These are phyloP conservation scores for Bruguiera hainesii DNA, from an alignment of 441 rosid species.

Conservation along the genomic window DNA sequence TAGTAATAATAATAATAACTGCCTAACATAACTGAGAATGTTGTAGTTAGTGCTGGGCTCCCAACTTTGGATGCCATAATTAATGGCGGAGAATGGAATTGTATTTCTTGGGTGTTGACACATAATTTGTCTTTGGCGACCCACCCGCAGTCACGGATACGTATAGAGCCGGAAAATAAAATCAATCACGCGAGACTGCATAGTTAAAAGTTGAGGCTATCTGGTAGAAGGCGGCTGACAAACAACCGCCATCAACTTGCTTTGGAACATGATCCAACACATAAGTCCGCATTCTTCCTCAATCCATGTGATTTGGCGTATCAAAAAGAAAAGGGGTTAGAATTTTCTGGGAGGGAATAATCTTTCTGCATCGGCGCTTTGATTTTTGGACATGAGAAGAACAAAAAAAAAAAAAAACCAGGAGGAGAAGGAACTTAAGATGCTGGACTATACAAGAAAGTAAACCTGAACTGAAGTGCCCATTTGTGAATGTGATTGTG, in stretches of 20 bases:
- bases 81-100: conserved; percentile 22
- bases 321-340: not conserved
- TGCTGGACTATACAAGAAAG: too few species aligned
- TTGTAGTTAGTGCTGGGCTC: conserved; percentile 7
- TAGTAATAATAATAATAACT: not conserved
- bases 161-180: not conserved
- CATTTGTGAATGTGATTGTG: too few species aligned
- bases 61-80: conserved; percentile 38
- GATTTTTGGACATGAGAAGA: conserved; percentile 10
- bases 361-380: conserved; percentile 10
- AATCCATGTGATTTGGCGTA: conserved; percentile 14
- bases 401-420: not conserved
- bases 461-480: too few species aligned
- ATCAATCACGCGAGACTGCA: conserved; percentile 27
- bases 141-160: conserved; percentile 33
- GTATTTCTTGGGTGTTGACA: conserved; percentile 8
- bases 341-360: not conserved
- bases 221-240: not conserved
- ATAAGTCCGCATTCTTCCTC: not conserved
- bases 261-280: not conserved
- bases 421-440: not conserved
- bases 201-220: conserved; percentile 3
- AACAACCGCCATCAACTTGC: conserved; percentile 9
- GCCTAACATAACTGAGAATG: conserved; percentile 17
- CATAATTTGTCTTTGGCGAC: conserved; percentile 23